These are phyloP conservation scores for Nymphaea thermarum DNA, from an alignment of 164 flowering plant genomes.

Conservation along the genomic window DNA sequence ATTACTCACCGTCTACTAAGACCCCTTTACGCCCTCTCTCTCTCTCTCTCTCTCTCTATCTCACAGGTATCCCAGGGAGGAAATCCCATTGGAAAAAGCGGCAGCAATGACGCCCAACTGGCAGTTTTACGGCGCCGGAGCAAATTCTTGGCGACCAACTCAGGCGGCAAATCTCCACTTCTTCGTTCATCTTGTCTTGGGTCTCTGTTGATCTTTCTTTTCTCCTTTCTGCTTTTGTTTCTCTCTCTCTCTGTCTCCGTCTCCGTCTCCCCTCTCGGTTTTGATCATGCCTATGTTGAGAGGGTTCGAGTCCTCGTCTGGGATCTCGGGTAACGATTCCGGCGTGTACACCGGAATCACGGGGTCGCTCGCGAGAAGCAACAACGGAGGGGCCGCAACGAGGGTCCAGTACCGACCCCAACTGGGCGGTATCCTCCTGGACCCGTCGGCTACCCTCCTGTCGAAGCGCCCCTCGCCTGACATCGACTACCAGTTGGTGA, in stretches of 20 bases:
- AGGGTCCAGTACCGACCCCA: conserved; percentile 9
- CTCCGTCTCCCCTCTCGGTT: background rate
- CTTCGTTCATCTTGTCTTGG: too few relatives aligned
- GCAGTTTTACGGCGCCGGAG: too few relatives aligned
- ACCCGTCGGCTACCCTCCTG: conserved; percentile 19
- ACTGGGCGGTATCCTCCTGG: conserved; percentile 7
- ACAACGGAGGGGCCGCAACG: background rate
- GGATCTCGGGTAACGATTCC: conserved; percentile 10
- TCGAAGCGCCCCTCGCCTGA: conserved; percentile 50
- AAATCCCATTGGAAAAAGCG: background rate
- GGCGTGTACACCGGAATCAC: conserved; percentile 6
- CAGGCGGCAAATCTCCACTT: too few relatives aligned
- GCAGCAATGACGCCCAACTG: too few relatives aligned
- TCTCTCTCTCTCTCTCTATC: too few relatives aligned
- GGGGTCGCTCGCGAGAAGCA: background rate
- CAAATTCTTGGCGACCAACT: too few relatives aligned
- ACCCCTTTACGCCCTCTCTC: too few relatives aligned
- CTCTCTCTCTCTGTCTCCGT: background rate
- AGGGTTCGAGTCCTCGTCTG: conserved; percentile 8
- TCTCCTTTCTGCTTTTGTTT: too few relatives aligned
- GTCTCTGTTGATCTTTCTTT: too few relatives aligned
- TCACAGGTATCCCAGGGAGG: background rate
- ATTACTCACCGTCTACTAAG: too few relatives aligned
- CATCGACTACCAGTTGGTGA: conserved; percentile 19
- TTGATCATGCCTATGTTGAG: background rate